Conservation (phyloP, 2,329 filamentous ascomycete genomes). For the Epichloe sibirici region DNA sequence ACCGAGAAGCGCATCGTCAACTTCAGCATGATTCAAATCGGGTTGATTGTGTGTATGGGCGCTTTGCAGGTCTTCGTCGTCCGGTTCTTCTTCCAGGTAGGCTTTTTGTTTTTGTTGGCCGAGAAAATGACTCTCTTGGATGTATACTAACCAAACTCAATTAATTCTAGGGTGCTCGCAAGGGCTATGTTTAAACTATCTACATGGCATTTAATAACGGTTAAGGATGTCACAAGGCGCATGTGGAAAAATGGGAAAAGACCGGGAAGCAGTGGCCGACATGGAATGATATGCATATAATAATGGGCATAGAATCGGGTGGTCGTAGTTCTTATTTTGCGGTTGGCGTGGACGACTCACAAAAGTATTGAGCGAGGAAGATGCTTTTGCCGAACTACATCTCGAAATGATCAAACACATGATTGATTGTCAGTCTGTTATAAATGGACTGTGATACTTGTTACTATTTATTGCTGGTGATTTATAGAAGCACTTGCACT, state of each 20-base stretch:
- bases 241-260: conserved; percentile 8
- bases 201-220: conserved; percentile 6
- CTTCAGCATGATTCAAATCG: conserved; percentile 86
- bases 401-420: not conserved
- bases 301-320: conserved; percentile 7
- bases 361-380: not conserved
- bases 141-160: conserved; percentile 7
- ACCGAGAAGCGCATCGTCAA: conserved; percentile 95
- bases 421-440: not conserved
- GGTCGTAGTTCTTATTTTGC: not conserved
- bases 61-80: conserved; percentile 95
- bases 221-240: conserved; percentile 19
- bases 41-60: conserved; percentile 90
- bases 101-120: not conserved
- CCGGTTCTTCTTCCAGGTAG: conserved; percentile 93
- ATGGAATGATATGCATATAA: conserved; percentile 15
- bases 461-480: not conserved
- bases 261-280: conserved; percentile 13
- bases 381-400: not conserved
- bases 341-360: not conserved
- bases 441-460: not conserved
- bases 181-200: conserved; percentile 50
- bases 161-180: conserved; percentile 44
- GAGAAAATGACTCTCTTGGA: not conserved
- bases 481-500: not conserved